Base-by-base conservation (phyloP, 2,329 filamentous ascomycete genomes). In the Clonostachys sp. region DNA sequence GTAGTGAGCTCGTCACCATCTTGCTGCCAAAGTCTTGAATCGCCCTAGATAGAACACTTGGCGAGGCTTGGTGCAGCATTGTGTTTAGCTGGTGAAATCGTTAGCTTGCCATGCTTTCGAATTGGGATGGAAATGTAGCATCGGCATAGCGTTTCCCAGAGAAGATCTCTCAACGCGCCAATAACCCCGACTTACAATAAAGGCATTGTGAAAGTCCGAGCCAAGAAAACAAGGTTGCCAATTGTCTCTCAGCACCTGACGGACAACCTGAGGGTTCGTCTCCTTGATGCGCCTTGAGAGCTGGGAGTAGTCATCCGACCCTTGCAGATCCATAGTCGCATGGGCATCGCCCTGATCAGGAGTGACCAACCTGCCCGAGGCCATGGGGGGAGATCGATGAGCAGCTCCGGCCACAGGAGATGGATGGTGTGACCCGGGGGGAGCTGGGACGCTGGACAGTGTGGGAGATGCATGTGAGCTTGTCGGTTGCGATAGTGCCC, bases 161-260 rank as follows among this genome's bases (percentile, higher is more conserved):
- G 6, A 30, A 42, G 9, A 42, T 42, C 16, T 13, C 9, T 20
- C 9, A 33, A 17, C 41, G 39, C 17, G n/a, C 24, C 24, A 30
- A 30, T 30, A 30, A 30, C 24, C 24, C 24, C 9, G 46, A 71
- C 75, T 66, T 59, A 80, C 76, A 47, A 80, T 49, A 51, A 81
- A 81, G 3, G 71, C 67, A 40, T 71, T 63, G 50, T 81, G 77
- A 48, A 75, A 80, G 12, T 77, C 71, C 5, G 73, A 75, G 10
- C 77, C 77, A 5, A 72, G 47, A 3, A 80, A 51, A 16, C 70
- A 71, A 52, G 72, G 77, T 40, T 75, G 63, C 72, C 75, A 78
- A 47, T 73, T 66, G 50, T 78, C 76, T 20, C 77, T 66, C 12
- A 80, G 53, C 1, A 68, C 67, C 41, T 72, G 70, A 12, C 75